These are phyloP conservation scores for Exserohilum turcica DNA, from an alignment of 2,329 filamentous ascomycete genomes.

Conservation along the genomic window DNA sequence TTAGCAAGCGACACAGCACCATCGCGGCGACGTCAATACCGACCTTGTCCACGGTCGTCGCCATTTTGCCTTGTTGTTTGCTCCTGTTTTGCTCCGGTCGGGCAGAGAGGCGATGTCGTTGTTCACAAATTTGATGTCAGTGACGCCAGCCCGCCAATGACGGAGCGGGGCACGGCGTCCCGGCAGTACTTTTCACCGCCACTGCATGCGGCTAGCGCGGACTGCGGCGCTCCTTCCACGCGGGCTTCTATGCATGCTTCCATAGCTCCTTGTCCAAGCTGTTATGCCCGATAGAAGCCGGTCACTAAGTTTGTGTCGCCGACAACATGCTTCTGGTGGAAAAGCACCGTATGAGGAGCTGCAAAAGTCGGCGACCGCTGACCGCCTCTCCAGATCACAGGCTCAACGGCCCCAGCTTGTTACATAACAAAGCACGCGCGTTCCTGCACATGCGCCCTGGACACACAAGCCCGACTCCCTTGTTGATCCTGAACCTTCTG, in stretches of 20 bases:
- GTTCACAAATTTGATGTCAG: slow-evolving; percentile 41
- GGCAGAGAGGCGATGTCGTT: slow-evolving; percentile 12
- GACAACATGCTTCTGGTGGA: slow-evolving; percentile 7
- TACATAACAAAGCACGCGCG: slow-evolving; percentile 34
- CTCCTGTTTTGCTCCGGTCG: slow-evolving; percentile 7
- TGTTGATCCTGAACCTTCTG: slow-evolving; percentile 14
- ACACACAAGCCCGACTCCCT: slow-evolving; percentile 9
- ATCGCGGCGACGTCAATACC: slow-evolving; percentile 31
- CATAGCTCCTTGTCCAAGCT: slow-evolving; percentile 17
- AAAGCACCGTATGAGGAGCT: slow-evolving; percentile 6
- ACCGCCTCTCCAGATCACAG: slow-evolving; percentile 27
- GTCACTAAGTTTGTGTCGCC: slow-evolving; percentile 7
- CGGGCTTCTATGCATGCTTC: slow-evolving; percentile 13
- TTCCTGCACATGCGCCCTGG: slow-evolving; percentile 11
- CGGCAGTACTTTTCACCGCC: slow-evolving; percentile 25
- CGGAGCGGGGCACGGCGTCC: slow-evolving; percentile 27
- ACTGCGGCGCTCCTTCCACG: slow-evolving; percentile 8
- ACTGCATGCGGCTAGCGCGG: slow-evolving; percentile 3
- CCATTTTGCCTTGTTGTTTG: slow-evolving; percentile 66
- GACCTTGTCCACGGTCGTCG: slow-evolving; percentile 97
- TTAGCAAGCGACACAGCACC: slow-evolving; percentile 41
- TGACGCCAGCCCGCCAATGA: slow-evolving; percentile 27
- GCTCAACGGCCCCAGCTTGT: slow-evolving; percentile 24
- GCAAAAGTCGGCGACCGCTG: slow-evolving; percentile 21
- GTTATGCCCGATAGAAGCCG: slow-evolving; percentile 34